A percentile compares a stretch with the other conserved stretches of the same genome.
phyloP scores from a whole-genome alignment of 2,329 filamentous ascomycete species.

The Arthrocladium fulminans region DNA sequence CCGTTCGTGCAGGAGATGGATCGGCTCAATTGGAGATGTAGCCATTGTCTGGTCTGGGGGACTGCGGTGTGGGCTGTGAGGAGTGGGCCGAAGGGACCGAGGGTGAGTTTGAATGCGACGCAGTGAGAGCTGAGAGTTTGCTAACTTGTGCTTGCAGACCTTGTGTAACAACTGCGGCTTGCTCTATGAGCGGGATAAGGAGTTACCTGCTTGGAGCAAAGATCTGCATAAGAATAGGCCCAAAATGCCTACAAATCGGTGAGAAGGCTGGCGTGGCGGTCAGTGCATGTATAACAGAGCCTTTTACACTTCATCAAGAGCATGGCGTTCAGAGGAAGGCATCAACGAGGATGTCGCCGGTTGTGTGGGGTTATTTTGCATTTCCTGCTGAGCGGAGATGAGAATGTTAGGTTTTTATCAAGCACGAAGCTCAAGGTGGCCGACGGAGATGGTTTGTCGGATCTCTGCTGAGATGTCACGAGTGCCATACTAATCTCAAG shows the following conservation, averaged over 20 bases:
- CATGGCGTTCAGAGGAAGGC: background rate
- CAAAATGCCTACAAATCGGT: conserved; percentile 5
- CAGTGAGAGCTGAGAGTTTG: background rate
- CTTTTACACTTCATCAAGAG: background rate
- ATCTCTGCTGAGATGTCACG: no score
- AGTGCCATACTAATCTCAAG: no score
- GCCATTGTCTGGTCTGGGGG: conserved; percentile 80
- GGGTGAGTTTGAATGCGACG: conserved; percentile 49
- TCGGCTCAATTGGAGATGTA: conserved; percentile 74
- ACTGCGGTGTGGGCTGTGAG: conserved; percentile 89
- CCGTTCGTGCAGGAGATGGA: conserved; percentile 64
- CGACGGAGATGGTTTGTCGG: no score
- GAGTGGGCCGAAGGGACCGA: conserved; percentile 76
- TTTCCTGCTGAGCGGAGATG: no score
- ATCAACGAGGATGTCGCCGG: no score
- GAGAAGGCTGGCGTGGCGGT: no score
- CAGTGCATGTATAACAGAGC: background rate
- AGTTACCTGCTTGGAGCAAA: conserved; percentile 67
- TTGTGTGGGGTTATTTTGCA: no score
- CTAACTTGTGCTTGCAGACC: conserved; percentile 45
- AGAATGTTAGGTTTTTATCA: no score
- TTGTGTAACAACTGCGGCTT: conserved; percentile 91
- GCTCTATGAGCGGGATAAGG: conserved; percentile 77
- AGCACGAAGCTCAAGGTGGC: no score
- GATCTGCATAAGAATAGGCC: conserved; percentile 48